phyloP scores from a whole-genome alignment of 2,329 filamentous ascomycete species.

The Colletotrichum orbiculare region DNA sequence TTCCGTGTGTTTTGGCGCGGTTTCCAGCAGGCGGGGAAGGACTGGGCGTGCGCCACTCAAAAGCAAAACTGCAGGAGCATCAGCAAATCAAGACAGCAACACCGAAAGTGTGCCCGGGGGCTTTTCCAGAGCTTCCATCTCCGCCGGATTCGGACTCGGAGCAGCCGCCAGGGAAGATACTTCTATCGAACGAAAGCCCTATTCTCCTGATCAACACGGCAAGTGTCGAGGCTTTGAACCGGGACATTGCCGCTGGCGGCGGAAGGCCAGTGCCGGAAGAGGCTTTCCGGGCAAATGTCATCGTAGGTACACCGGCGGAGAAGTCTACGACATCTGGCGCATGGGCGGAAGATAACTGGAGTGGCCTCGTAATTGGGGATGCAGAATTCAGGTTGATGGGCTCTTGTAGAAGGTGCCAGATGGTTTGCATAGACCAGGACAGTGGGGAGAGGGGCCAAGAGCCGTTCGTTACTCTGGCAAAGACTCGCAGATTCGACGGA shows the following conservation, averaged over 20 bases:
- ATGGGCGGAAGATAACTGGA: conserved; percentile 87
- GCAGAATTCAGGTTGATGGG: conserved; percentile 79
- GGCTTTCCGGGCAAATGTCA: conserved; percentile 90
- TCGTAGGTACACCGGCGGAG: conserved; percentile 63
- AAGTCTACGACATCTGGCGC: conserved; percentile 53
- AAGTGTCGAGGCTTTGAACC: conserved; percentile 83
- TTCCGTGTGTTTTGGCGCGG: conserved; percentile 85
- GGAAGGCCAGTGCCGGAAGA: conserved; percentile 75
- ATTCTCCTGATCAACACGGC: conserved; percentile 86
- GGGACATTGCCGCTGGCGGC: conserved; percentile 71
- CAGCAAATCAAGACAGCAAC: conserved; percentile 48
- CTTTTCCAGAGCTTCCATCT: conserved; percentile 63
- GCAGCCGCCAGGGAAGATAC: conserved; percentile 63
- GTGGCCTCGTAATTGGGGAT: conserved; percentile 71
- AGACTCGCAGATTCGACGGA: conserved; percentile 84
- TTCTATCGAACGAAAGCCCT: conserved; percentile 93
- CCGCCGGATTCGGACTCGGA: conserved; percentile 69
- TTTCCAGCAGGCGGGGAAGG: conserved; percentile 77
- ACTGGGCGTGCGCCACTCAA: conserved; percentile 73
- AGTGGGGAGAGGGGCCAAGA: conserved; percentile 83
- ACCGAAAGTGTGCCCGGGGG: conserved; percentile 59
- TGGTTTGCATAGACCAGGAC: conserved; percentile 93
- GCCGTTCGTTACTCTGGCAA: conserved; percentile 88
- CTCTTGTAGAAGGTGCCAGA: conserved; percentile 89
- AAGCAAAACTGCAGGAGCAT: conserved; percentile 74